Evolutionary conservation across 192 early-diverging fungal species (phyloP).

Genomic region (Phycomyces nitens): DNA sequence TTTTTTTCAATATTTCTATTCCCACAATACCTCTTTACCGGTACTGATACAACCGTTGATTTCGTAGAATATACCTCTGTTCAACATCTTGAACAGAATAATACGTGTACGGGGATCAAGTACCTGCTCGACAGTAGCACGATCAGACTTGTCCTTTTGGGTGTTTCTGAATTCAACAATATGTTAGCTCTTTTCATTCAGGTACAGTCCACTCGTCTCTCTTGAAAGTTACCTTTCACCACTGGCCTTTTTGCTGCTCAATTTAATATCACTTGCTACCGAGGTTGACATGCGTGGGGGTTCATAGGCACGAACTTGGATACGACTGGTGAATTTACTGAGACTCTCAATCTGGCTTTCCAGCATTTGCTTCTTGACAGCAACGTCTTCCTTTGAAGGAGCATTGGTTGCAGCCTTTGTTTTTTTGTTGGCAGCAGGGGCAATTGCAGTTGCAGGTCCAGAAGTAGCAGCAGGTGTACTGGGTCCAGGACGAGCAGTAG

Average conservation of each 20-base stretch:
- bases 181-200: background rate
- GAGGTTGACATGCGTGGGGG: conserved; percentile 38
- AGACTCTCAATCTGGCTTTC: conserved; percentile 56
- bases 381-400: conserved; percentile 20
- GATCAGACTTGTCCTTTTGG: conserved; percentile 86
- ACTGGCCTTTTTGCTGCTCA: conserved; percentile 58
- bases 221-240: conserved; percentile 48
- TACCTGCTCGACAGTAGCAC: conserved; percentile 96
- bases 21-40: conserved; percentile 79
- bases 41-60: conserved; percentile 98
- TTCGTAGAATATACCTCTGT: conserved; percentile 83
- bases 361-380: conserved; percentile 39
- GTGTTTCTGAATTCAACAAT: conserved; percentile 20
- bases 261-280: conserved; percentile 51
- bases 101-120: conserved; percentile 97
- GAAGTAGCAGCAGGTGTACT: background rate
- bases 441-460: conserved; percentile 17
- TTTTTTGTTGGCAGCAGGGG: conserved; percentile 15
- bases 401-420: conserved; percentile 14
- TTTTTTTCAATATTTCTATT: background rate
- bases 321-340: conserved; percentile 64
- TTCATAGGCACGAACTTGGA: conserved; percentile 60
- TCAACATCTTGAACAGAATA: conserved; percentile 94
- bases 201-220: background rate
- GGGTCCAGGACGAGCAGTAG: conserved; percentile 15